Percentiles rank a stretch among this genome's conserved stretches.
Evolutionary conservation across 306 rosid species (phyloP).

Genomic region (Pyrus communis): DNA sequence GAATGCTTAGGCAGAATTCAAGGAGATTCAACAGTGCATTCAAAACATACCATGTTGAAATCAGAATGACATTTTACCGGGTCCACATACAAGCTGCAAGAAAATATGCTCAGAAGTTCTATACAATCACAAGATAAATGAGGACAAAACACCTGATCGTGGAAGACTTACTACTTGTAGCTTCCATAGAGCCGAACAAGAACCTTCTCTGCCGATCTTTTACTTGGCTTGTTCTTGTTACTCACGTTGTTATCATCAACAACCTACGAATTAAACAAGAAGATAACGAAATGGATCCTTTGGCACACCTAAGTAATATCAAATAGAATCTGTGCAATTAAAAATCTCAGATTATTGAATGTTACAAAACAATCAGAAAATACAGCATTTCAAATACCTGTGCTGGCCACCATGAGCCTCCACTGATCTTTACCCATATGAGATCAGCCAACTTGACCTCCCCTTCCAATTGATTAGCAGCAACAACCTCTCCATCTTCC

Average conservation of each 20-base stretch:
- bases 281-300: not conserved
- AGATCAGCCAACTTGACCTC: conserved; percentile 35
- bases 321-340: not conserved
- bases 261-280: conserved; percentile 38
- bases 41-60: conserved; percentile 41
- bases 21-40: conserved; percentile 10
- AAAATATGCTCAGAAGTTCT: conserved; percentile 9
- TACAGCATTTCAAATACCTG: conserved; percentile 34
- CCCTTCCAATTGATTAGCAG: conserved; percentile 5
- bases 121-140: not conserved
- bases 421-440: conserved; percentile 30
- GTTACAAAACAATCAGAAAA: not conserved
- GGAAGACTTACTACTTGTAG: conserved; percentile 38
- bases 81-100: conserved; percentile 51
- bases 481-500: conserved; percentile 14
- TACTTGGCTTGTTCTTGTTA: conserved; percentile 23
- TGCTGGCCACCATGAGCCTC: conserved; percentile 70
- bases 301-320: not conserved
- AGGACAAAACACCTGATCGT: conserved; percentile 2
- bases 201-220: conserved; percentile 22
- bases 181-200: conserved; percentile 74
- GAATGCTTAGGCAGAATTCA: not conserved
- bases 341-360: not conserved
- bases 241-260: conserved; percentile 33
- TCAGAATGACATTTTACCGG: conserved; percentile 43